Base-by-base conservation (phyloP, 2,329 filamentous ascomycete species). In the Botrytis tulipae region DNA sequence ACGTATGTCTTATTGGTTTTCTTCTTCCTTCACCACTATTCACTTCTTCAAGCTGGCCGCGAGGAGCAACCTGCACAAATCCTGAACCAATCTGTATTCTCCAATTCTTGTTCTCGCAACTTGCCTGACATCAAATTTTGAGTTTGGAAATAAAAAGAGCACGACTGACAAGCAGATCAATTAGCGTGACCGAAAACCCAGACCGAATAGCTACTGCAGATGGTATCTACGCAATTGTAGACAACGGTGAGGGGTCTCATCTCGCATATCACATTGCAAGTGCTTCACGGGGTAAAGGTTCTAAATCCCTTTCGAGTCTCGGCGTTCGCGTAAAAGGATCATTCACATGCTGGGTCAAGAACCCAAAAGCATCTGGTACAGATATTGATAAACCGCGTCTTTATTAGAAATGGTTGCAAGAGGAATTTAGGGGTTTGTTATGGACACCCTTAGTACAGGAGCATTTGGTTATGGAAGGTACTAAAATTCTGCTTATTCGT, bases 161-260 rank as follows among this genome's bases (percentile, higher is more conserved):
- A 25, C 22, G n/a, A 32, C 29, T 66, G 3, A 66, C 63, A 25
- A 37, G 18, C 32, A 18, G 25, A 18, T 46, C 7, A 46, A 46
- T 22, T 22, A 46, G 44, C 44, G 44, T 46, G 18, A 8, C 18
- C 18, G 44, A 46, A 22, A 46, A 46, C 18, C 44, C 44, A 48
- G 44, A 48, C 44, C 20, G 20, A 48, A 22, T 48, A 48, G 44
- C 93, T 0, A 86, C 94, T n/a, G 94, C 90, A 0, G 94, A 97
- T 81, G 95, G 94, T 0, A 89, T 97, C 0, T 97, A 97, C 78
- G 92, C 91, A 0, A 90, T 97, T 70, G 93, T 91, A 0, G 89
- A 87, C 3, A 93, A 91, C 0, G 90, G 89, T 1, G 85, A 90
- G 0, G 88, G 92, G 66, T 93, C 90, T 2, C 94, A 97, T 78